Evolutionary conservation across 768 basidiomycete genomes (phyloP).

Genomic region (Tylopilus balloui): DNA sequence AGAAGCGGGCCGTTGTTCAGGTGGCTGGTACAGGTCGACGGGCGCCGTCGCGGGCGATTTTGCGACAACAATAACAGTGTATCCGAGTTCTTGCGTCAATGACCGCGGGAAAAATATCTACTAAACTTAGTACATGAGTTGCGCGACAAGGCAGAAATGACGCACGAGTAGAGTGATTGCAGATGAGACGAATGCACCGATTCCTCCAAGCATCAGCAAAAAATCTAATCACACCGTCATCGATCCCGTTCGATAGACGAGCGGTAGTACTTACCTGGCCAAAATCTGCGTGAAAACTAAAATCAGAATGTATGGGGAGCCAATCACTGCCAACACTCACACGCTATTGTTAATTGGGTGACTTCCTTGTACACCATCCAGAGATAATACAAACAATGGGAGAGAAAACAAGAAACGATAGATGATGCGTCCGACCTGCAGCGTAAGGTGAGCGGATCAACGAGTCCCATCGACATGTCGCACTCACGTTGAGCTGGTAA

Average conservation of each 20-base stretch:
- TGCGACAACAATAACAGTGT: constrained; percentile 36
- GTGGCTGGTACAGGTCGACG: constrained; percentile 19
- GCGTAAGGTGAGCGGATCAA: neutral
- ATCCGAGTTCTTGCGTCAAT: constrained; percentile 58
- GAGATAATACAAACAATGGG: constrained; percentile 60
- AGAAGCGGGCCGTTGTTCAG: constrained; percentile 13
- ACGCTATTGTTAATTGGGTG: constrained; percentile 48
- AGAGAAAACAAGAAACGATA: constrained; percentile 74
- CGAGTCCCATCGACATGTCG: constrained; percentile 1
- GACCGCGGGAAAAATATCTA: constrained; percentile 81
- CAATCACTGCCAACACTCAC: constrained; percentile 40
- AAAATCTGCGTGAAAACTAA: constrained; percentile 41
- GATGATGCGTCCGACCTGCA: constrained; percentile 61
- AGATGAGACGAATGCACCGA: constrained; percentile 77
- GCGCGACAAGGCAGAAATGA: constrained; percentile 1
- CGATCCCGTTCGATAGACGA: neutral
- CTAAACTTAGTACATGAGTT: neutral
- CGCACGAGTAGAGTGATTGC: constrained; percentile 74
- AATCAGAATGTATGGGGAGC: constrained; percentile 1
- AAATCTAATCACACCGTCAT: constrained; percentile 44
- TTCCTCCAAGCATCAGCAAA: constrained; percentile 62
- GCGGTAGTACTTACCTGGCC: constrained; percentile 43
- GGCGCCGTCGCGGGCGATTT: constrained; percentile 29
- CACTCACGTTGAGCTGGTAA: constrained; percentile 70
- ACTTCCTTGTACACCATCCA: constrained; percentile 55